phyloP scores from a whole-genome alignment of 163 green algal species.

The Coccomyxa subellipsoidea region DNA sequence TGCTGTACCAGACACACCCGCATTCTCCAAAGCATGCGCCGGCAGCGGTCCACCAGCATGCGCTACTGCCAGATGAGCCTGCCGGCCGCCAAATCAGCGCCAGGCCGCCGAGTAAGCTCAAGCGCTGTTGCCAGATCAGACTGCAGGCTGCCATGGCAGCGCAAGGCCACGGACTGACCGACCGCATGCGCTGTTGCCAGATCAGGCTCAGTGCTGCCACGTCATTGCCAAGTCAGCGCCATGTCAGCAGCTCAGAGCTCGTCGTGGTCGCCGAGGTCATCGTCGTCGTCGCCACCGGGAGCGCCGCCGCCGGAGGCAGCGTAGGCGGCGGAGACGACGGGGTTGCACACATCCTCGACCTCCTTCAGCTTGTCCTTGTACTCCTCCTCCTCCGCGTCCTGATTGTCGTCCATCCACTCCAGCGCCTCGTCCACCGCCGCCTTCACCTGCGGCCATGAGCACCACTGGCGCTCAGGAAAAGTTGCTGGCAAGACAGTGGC shows the following conservation, averaged over 20 bases:
- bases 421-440: constrained; percentile 81
- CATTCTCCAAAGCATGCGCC: too few species aligned
- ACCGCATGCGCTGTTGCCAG: not conserved
- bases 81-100: too few species aligned
- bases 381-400: constrained; percentile 84
- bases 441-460: constrained; percentile 20
- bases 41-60: too few species aligned
- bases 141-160: not conserved
- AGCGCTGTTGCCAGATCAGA: not conserved
- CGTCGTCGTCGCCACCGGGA: constrained; percentile 61
- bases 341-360: constrained; percentile 89
- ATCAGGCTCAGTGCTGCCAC: not conserved
- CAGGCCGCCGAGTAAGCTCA: too few species aligned
- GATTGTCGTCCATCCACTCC: constrained; percentile 96
- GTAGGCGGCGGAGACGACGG: constrained; percentile 77
- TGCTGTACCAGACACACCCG: too few species aligned
- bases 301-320: constrained; percentile 34
- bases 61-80: too few species aligned
- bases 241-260: constrained; percentile 61
- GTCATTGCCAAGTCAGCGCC: not conserved
- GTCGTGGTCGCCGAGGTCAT: constrained; percentile 83
- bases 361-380: constrained; percentile 97
- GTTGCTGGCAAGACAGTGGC: too few species aligned
- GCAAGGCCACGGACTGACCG: not conserved
- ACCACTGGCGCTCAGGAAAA: too few species aligned